These are phyloP conservation scores for Leccinum fibrillosum DNA, from an alignment of 768 basidiomycete genomes.

Conservation along the genomic window DNA sequence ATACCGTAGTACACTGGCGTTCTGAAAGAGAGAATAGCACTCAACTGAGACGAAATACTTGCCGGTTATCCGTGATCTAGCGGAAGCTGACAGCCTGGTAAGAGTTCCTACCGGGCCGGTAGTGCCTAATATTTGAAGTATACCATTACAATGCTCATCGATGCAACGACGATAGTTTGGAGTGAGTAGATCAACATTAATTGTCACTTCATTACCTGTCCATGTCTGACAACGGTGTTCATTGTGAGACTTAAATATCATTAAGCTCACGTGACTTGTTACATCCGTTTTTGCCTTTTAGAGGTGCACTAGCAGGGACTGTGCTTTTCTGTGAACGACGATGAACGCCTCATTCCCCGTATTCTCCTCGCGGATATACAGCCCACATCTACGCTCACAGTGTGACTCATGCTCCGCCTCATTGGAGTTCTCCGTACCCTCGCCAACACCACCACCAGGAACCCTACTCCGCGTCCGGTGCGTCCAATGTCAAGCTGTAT, in stretches of 20 bases:
- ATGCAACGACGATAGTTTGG: neutral
- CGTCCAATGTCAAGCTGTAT: slow-evolving; percentile 58
- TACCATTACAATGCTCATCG: neutral
- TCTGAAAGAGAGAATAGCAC: neutral
- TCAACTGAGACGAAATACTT: neutral
- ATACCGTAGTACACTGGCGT: neutral
- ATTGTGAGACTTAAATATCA: too few relatives aligned
- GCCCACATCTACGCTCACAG: slow-evolving; percentile 62
- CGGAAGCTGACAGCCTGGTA: neutral
- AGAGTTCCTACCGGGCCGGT: too few relatives aligned
- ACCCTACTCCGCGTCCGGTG: slow-evolving; percentile 68
- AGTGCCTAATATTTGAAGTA: neutral
- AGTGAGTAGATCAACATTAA: too few relatives aligned
- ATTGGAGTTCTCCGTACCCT: slow-evolving; percentile 70
- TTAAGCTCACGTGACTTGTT: neutral
- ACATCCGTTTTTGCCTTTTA: neutral
- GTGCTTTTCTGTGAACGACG: slow-evolving; percentile 20
- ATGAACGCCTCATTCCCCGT: slow-evolving; percentile 49
- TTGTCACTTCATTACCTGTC: neutral
- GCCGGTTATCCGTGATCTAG: neutral
- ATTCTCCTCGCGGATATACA: slow-evolving; percentile 62
- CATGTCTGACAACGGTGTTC: too few relatives aligned
- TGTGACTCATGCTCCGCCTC: slow-evolving; percentile 54
- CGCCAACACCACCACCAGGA: slow-evolving; percentile 50
- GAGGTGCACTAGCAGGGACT: neutral